Conservation (phyloP, 1,284 basidiomycete genomes). For the Schizopora paradoxa region DNA sequence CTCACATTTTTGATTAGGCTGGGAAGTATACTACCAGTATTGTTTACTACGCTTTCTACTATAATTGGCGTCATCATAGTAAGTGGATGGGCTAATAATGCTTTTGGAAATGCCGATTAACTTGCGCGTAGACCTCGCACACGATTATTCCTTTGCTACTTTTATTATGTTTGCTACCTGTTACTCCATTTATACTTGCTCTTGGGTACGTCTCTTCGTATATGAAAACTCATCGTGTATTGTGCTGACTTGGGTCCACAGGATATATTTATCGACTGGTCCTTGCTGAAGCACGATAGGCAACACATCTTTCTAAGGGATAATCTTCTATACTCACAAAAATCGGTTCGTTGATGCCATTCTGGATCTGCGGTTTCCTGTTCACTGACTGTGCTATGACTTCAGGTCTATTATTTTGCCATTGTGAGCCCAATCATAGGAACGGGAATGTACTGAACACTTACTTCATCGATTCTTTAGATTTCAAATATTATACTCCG, state of each 20-base stretch:
- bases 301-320: constrained; percentile 64
- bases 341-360: constrained; percentile 46
- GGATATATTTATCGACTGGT: constrained; percentile 84
- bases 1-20: constrained; percentile 39
- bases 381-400: constrained; percentile 8
- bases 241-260: constrained; percentile 26
- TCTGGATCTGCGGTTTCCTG: not conserved
- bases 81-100: constrained; percentile 18
- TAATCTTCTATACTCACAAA: constrained; percentile 68
- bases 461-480: constrained; percentile 31
- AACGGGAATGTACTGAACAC: not conserved
- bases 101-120: constrained; percentile 13
- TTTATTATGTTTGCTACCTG: constrained; percentile 62
- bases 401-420: constrained; percentile 68
- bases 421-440: constrained; percentile 39
- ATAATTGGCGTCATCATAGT: constrained; percentile 70
- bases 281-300: constrained; percentile 57
- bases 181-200: constrained; percentile 65
- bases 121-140: constrained; percentile 28
- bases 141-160: constrained; percentile 48
- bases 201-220: constrained; percentile 56
- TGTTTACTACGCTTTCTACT: constrained; percentile 60
- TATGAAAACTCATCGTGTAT: not conserved
- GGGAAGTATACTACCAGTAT: constrained; percentile 77
- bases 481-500: constrained; percentile 69